Conservation (phyloP, 768 basidiomycete genomes). For the Phanerodontia chrysosporium region DNA sequence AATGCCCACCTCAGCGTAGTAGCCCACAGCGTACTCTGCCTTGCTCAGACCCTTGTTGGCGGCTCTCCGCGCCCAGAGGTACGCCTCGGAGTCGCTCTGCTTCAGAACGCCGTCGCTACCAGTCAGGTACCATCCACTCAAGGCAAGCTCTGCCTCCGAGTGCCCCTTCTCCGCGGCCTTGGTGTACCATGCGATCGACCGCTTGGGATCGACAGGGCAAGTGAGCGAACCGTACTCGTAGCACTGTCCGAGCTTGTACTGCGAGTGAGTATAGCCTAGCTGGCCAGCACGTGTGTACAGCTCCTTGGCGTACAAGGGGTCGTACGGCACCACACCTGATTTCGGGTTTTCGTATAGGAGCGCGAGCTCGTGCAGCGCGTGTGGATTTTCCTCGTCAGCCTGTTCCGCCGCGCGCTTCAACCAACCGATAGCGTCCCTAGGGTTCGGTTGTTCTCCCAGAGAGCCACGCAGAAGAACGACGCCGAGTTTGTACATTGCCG, state of each 20-base stretch:
- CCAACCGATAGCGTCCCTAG: slow-evolving; percentile 92
- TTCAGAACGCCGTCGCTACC: slow-evolving; percentile 93
- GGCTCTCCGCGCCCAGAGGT: slow-evolving; percentile 93
- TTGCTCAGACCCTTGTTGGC: slow-evolving; percentile 96
- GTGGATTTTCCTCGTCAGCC: slow-evolving; percentile 97
- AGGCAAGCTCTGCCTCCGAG: slow-evolving; percentile 88
- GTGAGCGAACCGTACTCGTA: slow-evolving; percentile 88
- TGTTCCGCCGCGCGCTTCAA: slow-evolving; percentile 92
- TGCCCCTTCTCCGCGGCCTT: slow-evolving; percentile 97
- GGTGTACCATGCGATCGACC: slow-evolving; percentile 98
- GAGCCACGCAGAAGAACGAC: slow-evolving; percentile 89
- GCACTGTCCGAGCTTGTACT: slow-evolving; percentile 93
- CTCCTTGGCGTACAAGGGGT: slow-evolving; percentile 78
- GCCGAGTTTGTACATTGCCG: slow-evolving; percentile 99
- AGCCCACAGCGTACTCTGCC: slow-evolving; percentile 98
- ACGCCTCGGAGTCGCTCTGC: slow-evolving; percentile 98
- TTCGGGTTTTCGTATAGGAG: slow-evolving; percentile 73
- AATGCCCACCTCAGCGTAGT: slow-evolving; percentile 97
- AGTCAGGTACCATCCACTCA: slow-evolving; percentile 98
- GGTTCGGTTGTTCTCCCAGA: slow-evolving; percentile 79
- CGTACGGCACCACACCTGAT: slow-evolving; percentile 66
- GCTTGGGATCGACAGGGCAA: slow-evolving; percentile 88
- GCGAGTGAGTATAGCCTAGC: slow-evolving; percentile 88
- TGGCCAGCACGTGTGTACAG: slow-evolving; percentile 90
- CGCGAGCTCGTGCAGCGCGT: slow-evolving; percentile 95